phyloP scores from a whole-genome alignment of 2,329 filamentous ascomycete species.

The Colletotrichum sp. region DNA sequence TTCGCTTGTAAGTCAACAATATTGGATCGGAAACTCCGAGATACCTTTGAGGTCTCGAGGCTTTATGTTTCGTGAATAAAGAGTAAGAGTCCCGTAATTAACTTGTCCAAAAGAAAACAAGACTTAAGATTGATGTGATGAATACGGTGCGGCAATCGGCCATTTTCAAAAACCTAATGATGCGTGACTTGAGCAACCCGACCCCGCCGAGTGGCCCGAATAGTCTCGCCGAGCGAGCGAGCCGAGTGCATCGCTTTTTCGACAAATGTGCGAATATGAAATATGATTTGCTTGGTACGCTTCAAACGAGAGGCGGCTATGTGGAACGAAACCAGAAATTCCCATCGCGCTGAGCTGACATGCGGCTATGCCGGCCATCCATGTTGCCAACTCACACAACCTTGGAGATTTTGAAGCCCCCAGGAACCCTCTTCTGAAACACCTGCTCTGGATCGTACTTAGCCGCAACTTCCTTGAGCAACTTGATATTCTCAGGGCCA shows the following conservation, averaged over 20 bases:
- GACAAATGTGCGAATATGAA: background rate
- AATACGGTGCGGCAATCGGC: background rate
- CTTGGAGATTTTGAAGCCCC: slow-evolving; percentile 22
- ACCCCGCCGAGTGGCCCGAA: background rate
- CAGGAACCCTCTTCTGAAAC: slow-evolving; percentile 32
- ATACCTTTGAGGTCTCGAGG: background rate
- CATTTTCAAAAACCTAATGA: background rate
- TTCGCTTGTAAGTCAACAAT: background rate
- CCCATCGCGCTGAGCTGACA: background rate
- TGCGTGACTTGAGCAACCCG: background rate
- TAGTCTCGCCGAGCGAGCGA: background rate
- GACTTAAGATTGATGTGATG: background rate
- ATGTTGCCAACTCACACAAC: background rate
- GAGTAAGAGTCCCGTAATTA: background rate
- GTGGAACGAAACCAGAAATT: fast-evolving
- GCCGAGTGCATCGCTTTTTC: background rate
- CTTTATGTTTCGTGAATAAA: background rate
- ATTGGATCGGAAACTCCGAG: background rate
- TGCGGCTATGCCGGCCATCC: background rate
- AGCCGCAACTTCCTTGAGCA: slow-evolving; percentile 27
- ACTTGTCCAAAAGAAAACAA: background rate
- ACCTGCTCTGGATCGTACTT: slow-evolving; percentile 37
- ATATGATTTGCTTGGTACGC: background rate
- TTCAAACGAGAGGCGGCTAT: background rate
- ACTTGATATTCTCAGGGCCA: slow-evolving; percentile 36